Evolutionary conservation across 2,329 filamentous ascomycete genomes (phyloP), one percentile per base, ranked within the genome.

Genomic region (Gnomoniopsis sp.): DNA sequence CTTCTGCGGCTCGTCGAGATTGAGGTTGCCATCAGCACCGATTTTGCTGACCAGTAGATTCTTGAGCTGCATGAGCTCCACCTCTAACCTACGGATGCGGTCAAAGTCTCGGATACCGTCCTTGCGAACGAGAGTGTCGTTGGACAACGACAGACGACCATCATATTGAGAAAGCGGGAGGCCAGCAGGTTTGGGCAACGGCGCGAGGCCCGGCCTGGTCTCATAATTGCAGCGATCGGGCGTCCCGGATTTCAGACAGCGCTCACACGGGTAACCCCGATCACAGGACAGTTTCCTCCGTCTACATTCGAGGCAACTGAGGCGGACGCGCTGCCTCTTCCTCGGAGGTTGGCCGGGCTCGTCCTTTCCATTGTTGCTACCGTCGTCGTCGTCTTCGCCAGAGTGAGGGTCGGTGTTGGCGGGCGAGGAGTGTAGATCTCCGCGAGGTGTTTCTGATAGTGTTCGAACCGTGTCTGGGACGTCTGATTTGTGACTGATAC

Each of bases 231-330:
- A 86, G 17, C 79, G 77, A 53, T 85, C 83, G 21, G 82, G 78
- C 30, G 82, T 86, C 65, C 82, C 82, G 61, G 82, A 85, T 71
- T 85, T 85, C 70, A 85, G 77, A 49, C 83, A 86, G 49, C 83
- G 79, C 69, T 85, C 82, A 67, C 83, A 86, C 23, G 83, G 83
- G 65, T 85, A 78, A 67, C 83, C 83, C 61, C 83, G 76, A 70
- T 85, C 84, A 68, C 83, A 86, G 26, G 82, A 85, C 41, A 86
- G 74, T 73, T 86, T 86, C 57, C 83, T 76, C 55, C 83, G 77
- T 46, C 83, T 80, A 65, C 83, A 86, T 65, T 85, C 83, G 46
- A 86, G 76, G 63, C 83, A 86, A 50, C 81, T 84, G 47, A 86
- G 75, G 17, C 83, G 75, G 49, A 86, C 80, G 41, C 83, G 77